A percentile compares a stretch with the other conserved stretches of the same genome.
Conservation (phyloP, 768 basidiomycete genomes). For the Plicaturopsis crispa region DNA sequence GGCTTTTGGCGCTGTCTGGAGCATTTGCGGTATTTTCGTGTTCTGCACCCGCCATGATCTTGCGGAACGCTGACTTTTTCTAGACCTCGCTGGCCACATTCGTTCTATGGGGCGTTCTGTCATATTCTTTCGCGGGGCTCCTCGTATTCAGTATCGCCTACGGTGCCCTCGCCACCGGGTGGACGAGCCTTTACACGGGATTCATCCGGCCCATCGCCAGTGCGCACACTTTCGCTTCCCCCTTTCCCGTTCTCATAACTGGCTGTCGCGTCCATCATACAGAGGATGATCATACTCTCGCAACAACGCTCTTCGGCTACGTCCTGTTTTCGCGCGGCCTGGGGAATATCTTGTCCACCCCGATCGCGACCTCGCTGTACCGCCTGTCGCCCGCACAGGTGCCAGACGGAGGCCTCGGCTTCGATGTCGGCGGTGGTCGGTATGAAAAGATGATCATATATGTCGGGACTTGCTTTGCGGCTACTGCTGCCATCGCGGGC, state of each 20-base stretch:
- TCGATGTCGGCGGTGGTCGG: constrained; percentile 12
- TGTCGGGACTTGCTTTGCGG: constrained; percentile 21
- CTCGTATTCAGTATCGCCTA: constrained; percentile 18
- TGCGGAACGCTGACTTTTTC: too few relatives aligned
- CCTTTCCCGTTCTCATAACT: background rate
- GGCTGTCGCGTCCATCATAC: background rate
- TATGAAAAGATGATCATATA: constrained; percentile 18
- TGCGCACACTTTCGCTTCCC: constrained; percentile 6
- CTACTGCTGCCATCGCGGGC: constrained; percentile 14
- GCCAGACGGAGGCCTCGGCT: constrained; percentile 7
- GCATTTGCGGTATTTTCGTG: too few relatives aligned
- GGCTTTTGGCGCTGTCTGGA: constrained; percentile 11
- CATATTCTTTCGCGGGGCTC: constrained; percentile 16
- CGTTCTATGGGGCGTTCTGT: constrained; percentile 21
- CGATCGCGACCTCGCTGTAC: constrained; percentile 14
- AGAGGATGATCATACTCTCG: constrained; percentile 19
- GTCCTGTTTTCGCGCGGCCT: constrained; percentile 20
- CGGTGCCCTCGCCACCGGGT: constrained; percentile 18
- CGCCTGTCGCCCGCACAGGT: background rate
- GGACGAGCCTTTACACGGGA: constrained; percentile 19
- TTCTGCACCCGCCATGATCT: too few relatives aligned
- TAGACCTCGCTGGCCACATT: constrained; percentile 17
- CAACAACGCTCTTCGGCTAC: constrained; percentile 17
- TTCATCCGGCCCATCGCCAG: constrained; percentile 18
- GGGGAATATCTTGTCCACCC: constrained; percentile 22